phyloP scores from a whole-genome alignment of 2,329 filamentous ascomycete genomes.

The Ceratocystis smalleyi region DNA sequence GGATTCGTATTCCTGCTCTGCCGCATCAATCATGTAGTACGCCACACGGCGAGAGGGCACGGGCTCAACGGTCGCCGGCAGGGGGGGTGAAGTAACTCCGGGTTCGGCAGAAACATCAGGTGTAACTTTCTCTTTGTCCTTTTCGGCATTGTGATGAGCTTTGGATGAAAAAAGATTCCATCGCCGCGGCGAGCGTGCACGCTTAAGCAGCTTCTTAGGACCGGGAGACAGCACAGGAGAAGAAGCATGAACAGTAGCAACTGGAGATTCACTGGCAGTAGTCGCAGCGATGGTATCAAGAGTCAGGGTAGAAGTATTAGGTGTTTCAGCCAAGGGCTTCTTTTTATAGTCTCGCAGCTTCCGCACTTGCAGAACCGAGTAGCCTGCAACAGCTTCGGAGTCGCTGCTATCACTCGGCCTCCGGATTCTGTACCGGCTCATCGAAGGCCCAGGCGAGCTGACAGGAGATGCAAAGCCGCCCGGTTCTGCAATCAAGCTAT shows the following conservation, averaged over 20 bases:
- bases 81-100: constrained; percentile 24
- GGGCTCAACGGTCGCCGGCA: constrained; percentile 34
- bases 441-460: constrained; percentile 33
- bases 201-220: constrained; percentile 42
- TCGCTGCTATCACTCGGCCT: constrained; percentile 43
- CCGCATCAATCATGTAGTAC: constrained; percentile 46
- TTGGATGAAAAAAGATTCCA: constrained; percentile 47
- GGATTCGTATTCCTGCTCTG: constrained; percentile 31
- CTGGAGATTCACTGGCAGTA: neutral
- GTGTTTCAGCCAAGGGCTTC: neutral
- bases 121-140: constrained; percentile 17
- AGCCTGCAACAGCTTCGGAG: constrained; percentile 33
- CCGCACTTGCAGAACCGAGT: constrained; percentile 38
- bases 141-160: constrained; percentile 28
- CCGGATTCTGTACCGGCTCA: constrained; percentile 30
- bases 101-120: neutral
- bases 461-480: constrained; percentile 30
- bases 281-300: neutral
- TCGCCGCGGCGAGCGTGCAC: constrained; percentile 39
- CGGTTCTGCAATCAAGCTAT: constrained; percentile 33
- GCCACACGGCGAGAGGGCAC: constrained; percentile 36
- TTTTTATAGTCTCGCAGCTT: neutral
- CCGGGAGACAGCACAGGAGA: neutral
- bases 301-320: neutral
- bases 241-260: neutral